Evolutionary conservation across 164 flowering plant genomes (phyloP), one percentile per base, ranked within the genome.

Genomic region (Nymphaea thermarum): DNA sequence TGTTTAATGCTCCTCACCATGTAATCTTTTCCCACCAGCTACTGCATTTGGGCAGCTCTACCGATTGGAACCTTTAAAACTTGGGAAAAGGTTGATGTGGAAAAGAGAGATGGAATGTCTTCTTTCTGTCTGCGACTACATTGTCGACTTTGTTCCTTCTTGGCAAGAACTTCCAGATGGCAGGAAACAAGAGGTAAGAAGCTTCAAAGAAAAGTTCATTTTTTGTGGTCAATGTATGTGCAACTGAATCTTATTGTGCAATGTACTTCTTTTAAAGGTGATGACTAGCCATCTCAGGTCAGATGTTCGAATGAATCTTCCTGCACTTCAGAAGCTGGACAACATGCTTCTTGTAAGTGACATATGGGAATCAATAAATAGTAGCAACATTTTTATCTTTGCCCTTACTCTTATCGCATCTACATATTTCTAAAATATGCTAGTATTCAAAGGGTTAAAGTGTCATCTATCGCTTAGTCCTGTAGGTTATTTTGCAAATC

Each of bases 261-360:
- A 61, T 36, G 4, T 4, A 61, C 72, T 17, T 60, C 57, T 6
- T 5, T 67, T 74, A 69, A 80, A 94, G 97, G 84, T 90, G 68
- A 88, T 90, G 99, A 71, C 80, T 65, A 86, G 82, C 79, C 83
- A 82, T 72, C 98, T 84, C 64, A 81, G 99, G 76, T 67, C 82
- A 65, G 99, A 95, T 73, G 87, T 95, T 51, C 76, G 78, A 66
- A 82, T 95, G 68, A 92, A 86, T 78, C 93, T 95, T 44, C 99
- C 99, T 66, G 99, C 99, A 6, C 71, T 92, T 77, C 71, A 71
- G 68, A 88, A 95, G 79, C 90, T 95, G 4, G 97, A 95, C 65
- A 74, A 84, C 45, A 84, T 92, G 91, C 97, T 95, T 65, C 73
- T 89, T 14, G 99, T 95, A 87, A 83, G 87, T 47, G 55, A 47